These are phyloP conservation scores for Paraurostyla sp. DNA, from an alignment of 73 alveolate genomes.

Conservation along the genomic window DNA sequence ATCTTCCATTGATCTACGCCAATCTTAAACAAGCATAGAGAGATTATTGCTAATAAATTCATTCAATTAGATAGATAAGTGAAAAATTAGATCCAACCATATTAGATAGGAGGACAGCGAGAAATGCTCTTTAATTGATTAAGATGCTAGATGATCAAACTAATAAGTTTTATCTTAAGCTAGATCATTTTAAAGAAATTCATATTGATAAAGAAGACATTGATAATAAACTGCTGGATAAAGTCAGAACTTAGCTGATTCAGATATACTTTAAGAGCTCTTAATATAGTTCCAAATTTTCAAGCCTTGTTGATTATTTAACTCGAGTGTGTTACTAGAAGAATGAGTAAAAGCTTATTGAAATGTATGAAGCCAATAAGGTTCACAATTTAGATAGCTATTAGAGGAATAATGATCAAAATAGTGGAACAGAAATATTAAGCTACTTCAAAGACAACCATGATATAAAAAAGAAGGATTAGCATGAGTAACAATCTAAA, in stretches of 20 bases:
- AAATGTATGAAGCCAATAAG: background rate
- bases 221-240: too few species aligned
- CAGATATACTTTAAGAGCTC: background rate
- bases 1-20: background rate
- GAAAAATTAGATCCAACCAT: background rate
- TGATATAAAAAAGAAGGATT: background rate
- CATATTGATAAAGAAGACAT: background rate
- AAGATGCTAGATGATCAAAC: background rate
- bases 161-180: background rate
- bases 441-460: background rate
- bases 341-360: constrained; percentile 9
- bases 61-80: background rate
- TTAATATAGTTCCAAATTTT: background rate
- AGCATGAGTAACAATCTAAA: background rate
- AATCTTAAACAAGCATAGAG: background rate
- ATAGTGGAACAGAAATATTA: background rate
- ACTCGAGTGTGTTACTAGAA: background rate
- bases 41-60: background rate
- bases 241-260: background rate
- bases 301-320: background rate
- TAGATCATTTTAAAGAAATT: background rate
- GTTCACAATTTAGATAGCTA: background rate
- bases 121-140: background rate
- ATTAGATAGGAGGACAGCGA: background rate
- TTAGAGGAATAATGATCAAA: background rate